A percentile compares a stretch with the other conserved stretches of the same genome.
phyloP scores from a whole-genome alignment of 75 land plant genomes.

The Cunninghamia lanceolata region DNA sequence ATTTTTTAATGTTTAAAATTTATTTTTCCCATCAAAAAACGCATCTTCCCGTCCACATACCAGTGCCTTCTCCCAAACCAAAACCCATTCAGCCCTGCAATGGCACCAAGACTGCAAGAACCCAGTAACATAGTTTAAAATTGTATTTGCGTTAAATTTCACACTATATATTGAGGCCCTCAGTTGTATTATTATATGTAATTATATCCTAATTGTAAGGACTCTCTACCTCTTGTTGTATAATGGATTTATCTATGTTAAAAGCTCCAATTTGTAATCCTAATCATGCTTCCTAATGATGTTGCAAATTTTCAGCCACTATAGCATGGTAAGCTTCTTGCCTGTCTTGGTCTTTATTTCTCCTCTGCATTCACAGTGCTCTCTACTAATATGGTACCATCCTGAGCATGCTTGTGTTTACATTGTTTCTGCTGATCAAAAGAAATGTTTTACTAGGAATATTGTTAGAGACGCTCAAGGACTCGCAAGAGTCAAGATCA shows the following conservation, averaged over 20 bases:
- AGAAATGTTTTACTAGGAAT: too few relatives aligned
- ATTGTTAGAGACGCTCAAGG: too few relatives aligned
- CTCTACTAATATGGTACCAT: not conserved
- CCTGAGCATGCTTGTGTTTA: too few relatives aligned
- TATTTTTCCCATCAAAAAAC: too few relatives aligned
- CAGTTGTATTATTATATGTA: not conserved
- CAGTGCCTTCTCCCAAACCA: too few relatives aligned
- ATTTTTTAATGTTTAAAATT: too few relatives aligned
- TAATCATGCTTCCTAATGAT: not conserved
- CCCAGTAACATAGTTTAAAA: too few relatives aligned
- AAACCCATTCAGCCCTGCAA: too few relatives aligned
- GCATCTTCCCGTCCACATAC: too few relatives aligned
- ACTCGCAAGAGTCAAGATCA: too few relatives aligned
- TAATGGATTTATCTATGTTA: not conserved
- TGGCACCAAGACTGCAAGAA: too few relatives aligned
- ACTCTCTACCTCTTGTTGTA: not conserved
- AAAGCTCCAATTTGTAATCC: not conserved
- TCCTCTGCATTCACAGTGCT: not conserved
- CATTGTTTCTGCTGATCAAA: too few relatives aligned
- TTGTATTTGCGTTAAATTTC: not conserved
- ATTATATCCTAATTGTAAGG: not conserved
- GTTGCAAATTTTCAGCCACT: not conserved
- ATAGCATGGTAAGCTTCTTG: not conserved
- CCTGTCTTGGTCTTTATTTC: not conserved
- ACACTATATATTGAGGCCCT: not conserved